Percentiles rank a stretch among this genome's conserved stretches.
Conservation (phyloP, 164 flowering plant species). For the Dillenia suffruticosa region DNA sequence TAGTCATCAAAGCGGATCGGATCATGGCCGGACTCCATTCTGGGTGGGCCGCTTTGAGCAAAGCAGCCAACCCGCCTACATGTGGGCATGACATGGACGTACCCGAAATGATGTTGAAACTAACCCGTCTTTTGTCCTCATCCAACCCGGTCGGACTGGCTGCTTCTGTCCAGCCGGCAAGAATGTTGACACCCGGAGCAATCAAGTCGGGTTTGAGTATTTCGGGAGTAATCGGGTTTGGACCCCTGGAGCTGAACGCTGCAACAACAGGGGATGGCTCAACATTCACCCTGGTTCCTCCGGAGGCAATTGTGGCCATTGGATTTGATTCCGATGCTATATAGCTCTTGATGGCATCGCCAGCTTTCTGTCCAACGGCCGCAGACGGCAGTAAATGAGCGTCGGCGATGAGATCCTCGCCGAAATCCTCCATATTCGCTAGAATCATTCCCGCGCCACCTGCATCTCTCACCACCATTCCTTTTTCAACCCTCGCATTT, state of each 20-base stretch:
- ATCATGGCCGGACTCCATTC: slow-evolving; percentile 88
- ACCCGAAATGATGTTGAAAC: slow-evolving; percentile 76
- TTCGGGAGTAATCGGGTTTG: slow-evolving; percentile 52
- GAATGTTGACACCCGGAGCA: slow-evolving; percentile 85
- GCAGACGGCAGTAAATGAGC: slow-evolving; percentile 72
- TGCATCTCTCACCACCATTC: slow-evolving; percentile 59
- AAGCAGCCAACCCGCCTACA: slow-evolving; percentile 69
- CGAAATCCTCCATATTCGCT: slow-evolving; percentile 53
- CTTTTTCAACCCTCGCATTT: slow-evolving; percentile 57
- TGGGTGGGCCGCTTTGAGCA: slow-evolving; percentile 65
- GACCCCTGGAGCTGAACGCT: slow-evolving; percentile 80
- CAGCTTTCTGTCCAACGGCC: slow-evolving; percentile 49
- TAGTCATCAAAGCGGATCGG: slow-evolving; percentile 83
- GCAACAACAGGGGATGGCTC: slow-evolving; percentile 80
- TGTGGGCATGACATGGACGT: slow-evolving; percentile 97
- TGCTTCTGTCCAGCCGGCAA: slow-evolving; percentile 77
- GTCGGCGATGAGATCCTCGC: slow-evolving; percentile 79
- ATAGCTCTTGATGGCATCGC: slow-evolving; percentile 53
- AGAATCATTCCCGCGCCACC: slow-evolving; percentile 93
- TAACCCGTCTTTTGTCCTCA: slow-evolving; percentile 44
- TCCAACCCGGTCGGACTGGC: slow-evolving; percentile 58
- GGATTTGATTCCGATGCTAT: slow-evolving; percentile 43
- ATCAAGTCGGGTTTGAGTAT: slow-evolving; percentile 86
- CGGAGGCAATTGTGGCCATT: slow-evolving; percentile 45
- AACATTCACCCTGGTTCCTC: slow-evolving; percentile 55